Base-by-base conservation (phyloP, 2,329 filamentous ascomycete genomes). In the Aureobasidium namibiae region DNA sequence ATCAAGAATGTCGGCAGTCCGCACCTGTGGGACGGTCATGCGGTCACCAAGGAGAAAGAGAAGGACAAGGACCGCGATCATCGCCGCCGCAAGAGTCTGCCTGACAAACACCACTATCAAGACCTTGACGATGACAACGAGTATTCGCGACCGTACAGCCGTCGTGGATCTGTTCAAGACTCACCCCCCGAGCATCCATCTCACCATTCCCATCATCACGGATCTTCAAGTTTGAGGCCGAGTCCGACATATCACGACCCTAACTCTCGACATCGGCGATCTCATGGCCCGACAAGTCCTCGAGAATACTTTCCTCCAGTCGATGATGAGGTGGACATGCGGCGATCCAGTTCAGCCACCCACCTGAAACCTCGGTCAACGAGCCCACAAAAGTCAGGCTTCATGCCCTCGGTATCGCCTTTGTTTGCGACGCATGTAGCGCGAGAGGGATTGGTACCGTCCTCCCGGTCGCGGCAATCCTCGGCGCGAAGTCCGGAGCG, bases 381-480 rank as follows among this genome's bases (percentile, higher is more conserved):
- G 59, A 49, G 58, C 60, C 60, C 58, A 44, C 26, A 29, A 48
- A 66, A 68, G 2, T 63, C 62, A 24, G 67, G 71, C 1, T 80
- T 78, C 63, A 74, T 69, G 6, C 77, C 77, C 2, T 76, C 73
- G 2, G 74, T 73, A 44, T 68, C 71, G 1, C 77, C 77, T 3
- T 65, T 78, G 3, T 79, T 79, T 61, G 77, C 77, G 4, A 75
- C 75, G 0, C 74, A 75, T 16, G 71, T 78, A 4, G 74, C 75
- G 7, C 59, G 63, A n/a, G 61, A 56, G 49, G 59, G 58, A 5
- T 41, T 56, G 5, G 31, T 41, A n/a, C 33, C 50, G 13, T 54
- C 60, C 5, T 59, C 62, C 2, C 56, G 44, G 3, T 53, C 56
- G 9, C 44, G 62, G 14, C 38, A 36, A 13, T 29, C 56, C 14